Base-by-base conservation (phyloP, 2,329 filamentous ascomycete genomes). In the Xylariaceae sp. region DNA sequence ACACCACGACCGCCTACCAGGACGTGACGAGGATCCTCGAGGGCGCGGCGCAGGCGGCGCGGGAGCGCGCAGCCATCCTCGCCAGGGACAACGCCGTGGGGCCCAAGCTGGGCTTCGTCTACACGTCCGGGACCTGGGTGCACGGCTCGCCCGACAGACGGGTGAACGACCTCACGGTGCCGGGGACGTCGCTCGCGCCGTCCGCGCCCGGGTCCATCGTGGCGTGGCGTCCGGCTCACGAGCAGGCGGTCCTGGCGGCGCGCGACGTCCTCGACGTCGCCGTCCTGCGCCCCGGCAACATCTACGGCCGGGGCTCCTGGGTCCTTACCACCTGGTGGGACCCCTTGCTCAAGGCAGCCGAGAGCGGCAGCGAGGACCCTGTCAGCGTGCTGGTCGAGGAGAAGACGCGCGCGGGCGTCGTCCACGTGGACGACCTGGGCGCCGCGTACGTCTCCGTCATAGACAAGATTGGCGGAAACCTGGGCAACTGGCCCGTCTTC, bases 91-190 rank as follows among this genome's bases (percentile, higher is more conserved):
- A 16, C 17, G 5, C 36, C 7, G 21, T 27, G 9, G 31, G 36
- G 4, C 30, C 36, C 36, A 39, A 34, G 29, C 30, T 39, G 16
- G 36, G 36, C 28, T 39, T 39, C 17, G n/a, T 39, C 36, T 39
- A 39, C 19, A 39, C 21, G 11, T 24, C 21, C 21, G 21, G 21
- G 6, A 7, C 21, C 21, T 24, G 21, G 21, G 11, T 24, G 7
- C 21, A 24, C 11, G 21, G 21, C 21, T 24, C 21, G 21, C 21
- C 21, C 11, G 11, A 11, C 21, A 6, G 21, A 7, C 21, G 21
- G 7, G 21, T 24, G 6, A 24, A 11, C 21, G 21, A 24, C 11
- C 21, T 24, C 7, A 24, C 21, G 7, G 21, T 24, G 6, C 21
- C 21, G 21, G 21, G 21, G 7, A 24, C 21, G 6, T 6, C 21